Percentiles rank a stretch among this genome's conserved stretches.
Evolutionary conservation across 306 rosid genomes (phyloP).

Genomic region (Vigna nakashimae): DNA sequence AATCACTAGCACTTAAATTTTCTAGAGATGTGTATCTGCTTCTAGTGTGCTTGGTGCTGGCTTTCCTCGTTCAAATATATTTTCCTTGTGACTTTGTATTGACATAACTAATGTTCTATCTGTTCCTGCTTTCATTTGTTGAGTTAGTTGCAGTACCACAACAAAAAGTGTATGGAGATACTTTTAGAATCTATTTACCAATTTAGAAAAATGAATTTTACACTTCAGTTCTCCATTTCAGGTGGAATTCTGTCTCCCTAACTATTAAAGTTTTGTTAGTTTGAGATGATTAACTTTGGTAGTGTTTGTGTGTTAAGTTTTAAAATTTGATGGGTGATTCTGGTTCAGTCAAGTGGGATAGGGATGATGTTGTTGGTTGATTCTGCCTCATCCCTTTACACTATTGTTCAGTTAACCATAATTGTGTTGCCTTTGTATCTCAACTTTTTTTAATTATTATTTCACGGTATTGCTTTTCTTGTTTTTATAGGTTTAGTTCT

Average conservation of each 20-base stretch:
- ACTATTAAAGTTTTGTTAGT: conserved; percentile 24
- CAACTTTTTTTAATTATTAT: background rate
- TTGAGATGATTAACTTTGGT: conserved; percentile 35
- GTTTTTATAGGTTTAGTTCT: conserved; percentile 85
- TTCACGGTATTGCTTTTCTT: conserved; percentile 41
- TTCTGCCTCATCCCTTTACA: conserved; percentile 25
- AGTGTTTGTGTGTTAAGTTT: conserved; percentile 31
- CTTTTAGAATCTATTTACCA: conserved; percentile 6
- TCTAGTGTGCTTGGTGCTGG: background rate
- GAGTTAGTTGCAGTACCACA: background rate
- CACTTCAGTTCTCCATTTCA: conserved; percentile 34
- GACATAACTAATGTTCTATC: conserved; percentile 7
- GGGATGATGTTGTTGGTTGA: conserved; percentile 1
- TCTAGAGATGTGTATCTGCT: conserved; percentile 9
- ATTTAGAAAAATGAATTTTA: conserved; percentile 31
- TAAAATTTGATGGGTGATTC: conserved; percentile 32
- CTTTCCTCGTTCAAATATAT: conserved; percentile 25
- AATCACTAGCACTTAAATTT: background rate
- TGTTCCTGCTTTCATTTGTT: background rate
- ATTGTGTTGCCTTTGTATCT: conserved; percentile 10
- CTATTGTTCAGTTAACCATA: conserved; percentile 33
- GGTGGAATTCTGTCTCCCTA: conserved; percentile 34
- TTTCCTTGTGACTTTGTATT: conserved; percentile 5
- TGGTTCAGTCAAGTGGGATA: conserved; percentile 1
- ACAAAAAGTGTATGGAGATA: conserved; percentile 23